Evolutionary conservation across 805 yeast genomes (phyloP), one percentile per base, ranked within the genome.

Genomic region (Cyberlindnera lachancei): DNA sequence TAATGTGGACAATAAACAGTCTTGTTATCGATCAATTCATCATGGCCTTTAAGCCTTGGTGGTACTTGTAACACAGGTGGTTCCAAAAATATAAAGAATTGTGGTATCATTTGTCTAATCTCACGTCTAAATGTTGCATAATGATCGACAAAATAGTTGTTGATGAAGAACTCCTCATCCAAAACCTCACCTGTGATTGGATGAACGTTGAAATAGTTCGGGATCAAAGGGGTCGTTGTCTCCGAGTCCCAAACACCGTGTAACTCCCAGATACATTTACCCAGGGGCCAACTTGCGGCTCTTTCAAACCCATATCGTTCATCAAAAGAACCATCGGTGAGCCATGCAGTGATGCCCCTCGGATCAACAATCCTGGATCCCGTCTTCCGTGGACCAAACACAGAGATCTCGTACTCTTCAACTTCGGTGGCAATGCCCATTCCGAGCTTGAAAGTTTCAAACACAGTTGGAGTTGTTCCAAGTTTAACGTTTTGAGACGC

Each of bases 1-100:
- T 79, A 90, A 57, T 90, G 98, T 3, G 94, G 92, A 14, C 94
- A 76, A 45, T 78, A 79, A 2, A 82, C 75, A 0, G 90, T 78
- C 31, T 69, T 70, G 1, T 62, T 52, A 46, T 82, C 92, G 11
- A 81, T 51, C n/a, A 76, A 50, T n/a, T n/a, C n/a, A 15, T 62
- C 52, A 19, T 53, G 37, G 10, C 66, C 68, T 37, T 65, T 66
- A 38, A 84, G 55, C 9, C 57, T 52, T 3, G 96, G 96, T 0
- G 96, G 95, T 4, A 68, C 50, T 44, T 75, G 79, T 39, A 88
- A 61, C 2, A 83, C 92, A 2, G 95, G 94, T 1, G 94, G 79
- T 55, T 87, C 95, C 44, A 86, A 55, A 18, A 87, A 64, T 10
- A 83, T 55, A 37, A 79, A 72, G 16, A 70, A 56, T 11, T 68